Percentiles rank a stretch among this genome's conserved stretches.
Conservation (phyloP, 1,284 basidiomycete species). For the Melampsora larici-populina region DNA sequence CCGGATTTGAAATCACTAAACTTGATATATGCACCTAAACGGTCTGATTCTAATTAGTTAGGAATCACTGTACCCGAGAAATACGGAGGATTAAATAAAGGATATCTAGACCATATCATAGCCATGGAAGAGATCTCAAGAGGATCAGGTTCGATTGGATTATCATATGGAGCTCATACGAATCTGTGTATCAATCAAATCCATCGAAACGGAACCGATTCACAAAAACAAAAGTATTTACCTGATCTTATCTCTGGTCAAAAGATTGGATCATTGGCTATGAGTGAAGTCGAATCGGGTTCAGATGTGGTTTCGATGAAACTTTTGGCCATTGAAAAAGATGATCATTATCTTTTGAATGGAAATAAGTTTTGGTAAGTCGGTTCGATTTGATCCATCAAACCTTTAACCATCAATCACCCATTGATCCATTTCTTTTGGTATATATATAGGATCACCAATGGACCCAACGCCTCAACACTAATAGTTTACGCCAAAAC, state of each 20-base stretch:
- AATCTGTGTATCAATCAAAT: constrained; percentile 83
- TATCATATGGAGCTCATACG: constrained; percentile 91
- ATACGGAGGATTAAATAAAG: constrained; percentile 72
- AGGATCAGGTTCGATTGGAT: constrained; percentile 81
- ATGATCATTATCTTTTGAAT: constrained; percentile 73
- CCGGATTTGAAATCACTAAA: background rate
- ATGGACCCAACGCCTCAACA: constrained; percentile 82
- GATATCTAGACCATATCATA: constrained; percentile 82
- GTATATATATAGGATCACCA: constrained; percentile 74
- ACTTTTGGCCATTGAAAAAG: constrained; percentile 70
- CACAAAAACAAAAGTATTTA: constrained; percentile 82
- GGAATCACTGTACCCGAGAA: constrained; percentile 77
- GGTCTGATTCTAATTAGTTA: background rate
- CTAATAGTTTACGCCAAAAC: constrained; percentile 92
- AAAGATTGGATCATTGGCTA: constrained; percentile 84
- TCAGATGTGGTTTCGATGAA: constrained; percentile 91
- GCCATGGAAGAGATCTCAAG: constrained; percentile 89
- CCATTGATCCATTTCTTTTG: too few species aligned
- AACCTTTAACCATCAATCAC: too few species aligned
- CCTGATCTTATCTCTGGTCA: constrained; percentile 74
- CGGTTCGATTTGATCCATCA: too few species aligned
- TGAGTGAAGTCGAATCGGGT: constrained; percentile 86
- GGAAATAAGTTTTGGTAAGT: constrained; percentile 87
- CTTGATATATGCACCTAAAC: background rate
- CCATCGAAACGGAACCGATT: constrained; percentile 76